Base-by-base conservation (phyloP, 176 grass and related monocot genomes). In the Juncus inflexus region DNA sequence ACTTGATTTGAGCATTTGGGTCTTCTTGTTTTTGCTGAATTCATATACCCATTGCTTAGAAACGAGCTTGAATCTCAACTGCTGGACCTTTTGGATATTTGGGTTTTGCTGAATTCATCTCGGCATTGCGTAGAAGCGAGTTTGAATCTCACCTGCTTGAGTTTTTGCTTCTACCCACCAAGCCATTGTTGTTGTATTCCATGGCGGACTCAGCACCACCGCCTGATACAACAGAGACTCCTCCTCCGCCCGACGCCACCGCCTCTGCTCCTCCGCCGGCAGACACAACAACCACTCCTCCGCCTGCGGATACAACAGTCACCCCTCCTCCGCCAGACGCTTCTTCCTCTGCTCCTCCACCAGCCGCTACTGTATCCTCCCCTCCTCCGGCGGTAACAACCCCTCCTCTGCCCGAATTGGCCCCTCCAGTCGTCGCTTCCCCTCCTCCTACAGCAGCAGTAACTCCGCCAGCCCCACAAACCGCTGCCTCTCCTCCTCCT, bases 291-390 rank as follows among this genome's bases (percentile, higher is more conserved):
- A 5, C 11, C 10, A 1, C 54, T 57, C 11, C 54, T 13, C 54
- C 54, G 14, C 54, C 54, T 1, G 11, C 61, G 2, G 0, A 43
- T 55, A 37, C 65, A 69, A 47, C 61, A 4, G 6, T 8, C n/a
- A 69, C 36, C 65, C 49, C 65, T 37, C 51, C 68, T 40, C 38
- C 68, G n/a, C 49, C 71, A 15, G 19, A 28, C 19, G 19, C 9
- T 12, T 64, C 12, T 39, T 51, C 58, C 37, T 6, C 35, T 10
- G 13, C 63, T 66, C 57, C 42, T 2, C 71, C 71, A 9, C 58
- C 60, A 2, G 37, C 60, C 11, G 15, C 59, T 9, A 63, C 59
- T 5, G 37, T 35, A 7, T n/a, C 58, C 8, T 10, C 41, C 42
- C 45, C 71, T 41, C 55, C 69, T 10, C 19, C 61, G 4, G 19